phyloP scores from a whole-genome alignment of 371 early-diverging fungal species.

The Syncephalastrum contaminatum region DNA sequence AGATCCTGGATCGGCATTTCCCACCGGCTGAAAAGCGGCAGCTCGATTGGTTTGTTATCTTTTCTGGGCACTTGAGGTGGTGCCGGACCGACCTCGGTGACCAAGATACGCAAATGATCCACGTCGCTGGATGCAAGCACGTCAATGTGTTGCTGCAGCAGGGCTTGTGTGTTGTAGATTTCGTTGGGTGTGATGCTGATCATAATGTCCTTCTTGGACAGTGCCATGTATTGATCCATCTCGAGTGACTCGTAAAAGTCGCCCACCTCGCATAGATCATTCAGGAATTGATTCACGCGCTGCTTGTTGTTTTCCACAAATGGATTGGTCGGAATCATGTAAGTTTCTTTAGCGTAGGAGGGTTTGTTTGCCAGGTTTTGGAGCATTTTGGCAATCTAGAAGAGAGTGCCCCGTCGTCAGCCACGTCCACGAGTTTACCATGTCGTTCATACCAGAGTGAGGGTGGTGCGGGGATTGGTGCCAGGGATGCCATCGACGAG shows the following conservation, averaged over 20 bases:
- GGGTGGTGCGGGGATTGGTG: constrained; percentile 75
- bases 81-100: constrained; percentile 77
- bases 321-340: constrained; percentile 83
- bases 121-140: constrained; percentile 74
- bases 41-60: constrained; percentile 76
- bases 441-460: constrained; percentile 58
- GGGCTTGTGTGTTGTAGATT: constrained; percentile 83
- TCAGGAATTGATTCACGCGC: constrained; percentile 79
- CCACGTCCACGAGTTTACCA: not conserved
- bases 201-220: constrained; percentile 85
- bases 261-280: constrained; percentile 87
- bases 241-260: constrained; percentile 93
- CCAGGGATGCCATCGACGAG: constrained; percentile 78
- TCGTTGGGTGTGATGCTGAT: constrained; percentile 90
- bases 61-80: constrained; percentile 78
- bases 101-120: constrained; percentile 71
- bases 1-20: constrained; percentile 80
- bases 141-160: constrained; percentile 80
- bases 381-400: constrained; percentile 81
- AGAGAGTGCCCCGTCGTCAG: not conserved
- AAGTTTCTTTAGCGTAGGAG: constrained; percentile 83
- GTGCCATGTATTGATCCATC: constrained; percentile 94
- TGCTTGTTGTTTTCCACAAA: constrained; percentile 85
- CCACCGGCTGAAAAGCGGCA: constrained; percentile 86
- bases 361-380: constrained; percentile 95